Percentiles rank a stretch among this genome's conserved stretches.
Evolutionary conservation across 1,284 basidiomycete genomes (phyloP).

Genomic region (Cystobasidium pallidum): DNA sequence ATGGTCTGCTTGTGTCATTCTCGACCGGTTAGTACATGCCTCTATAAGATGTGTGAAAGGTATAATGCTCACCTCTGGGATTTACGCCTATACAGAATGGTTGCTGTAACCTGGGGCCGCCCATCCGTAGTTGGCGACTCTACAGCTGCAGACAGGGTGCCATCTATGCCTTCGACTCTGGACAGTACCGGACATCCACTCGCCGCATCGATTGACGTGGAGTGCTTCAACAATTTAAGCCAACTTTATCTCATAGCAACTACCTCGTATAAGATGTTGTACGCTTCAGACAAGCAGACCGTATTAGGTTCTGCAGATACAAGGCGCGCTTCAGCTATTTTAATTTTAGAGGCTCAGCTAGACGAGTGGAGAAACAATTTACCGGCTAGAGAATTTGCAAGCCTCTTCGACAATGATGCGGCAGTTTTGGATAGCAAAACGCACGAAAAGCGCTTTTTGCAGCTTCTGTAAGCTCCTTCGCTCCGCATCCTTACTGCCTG

Average conservation of each 20-base stretch:
- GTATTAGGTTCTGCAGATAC: background rate
- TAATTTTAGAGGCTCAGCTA: slow-evolving; percentile 2
- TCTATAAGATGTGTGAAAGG: background rate
- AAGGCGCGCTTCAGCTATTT: background rate
- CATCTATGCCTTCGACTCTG: background rate
- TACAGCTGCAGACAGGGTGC: background rate
- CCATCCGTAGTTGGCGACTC: background rate
- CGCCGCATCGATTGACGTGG: background rate
- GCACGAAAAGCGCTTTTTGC: background rate
- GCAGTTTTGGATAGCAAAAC: background rate
- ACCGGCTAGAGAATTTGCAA: background rate
- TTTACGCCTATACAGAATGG: background rate
- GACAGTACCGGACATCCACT: background rate
- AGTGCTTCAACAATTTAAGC: slow-evolving; percentile 1
- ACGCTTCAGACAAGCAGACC: background rate
- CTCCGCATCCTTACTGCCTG: too few species aligned
- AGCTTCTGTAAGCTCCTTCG: background rate
- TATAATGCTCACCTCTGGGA: background rate
- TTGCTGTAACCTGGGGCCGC: slow-evolving; percentile 5
- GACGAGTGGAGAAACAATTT: background rate
- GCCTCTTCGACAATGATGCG: background rate
- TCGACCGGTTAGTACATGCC: background rate
- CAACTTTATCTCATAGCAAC: background rate
- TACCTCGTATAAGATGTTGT: background rate
- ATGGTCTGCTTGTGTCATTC: slow-evolving; percentile 6